Base-by-base conservation (phyloP, 1,139 yeast genomes). In the Pichiaceae sp. region DNA sequence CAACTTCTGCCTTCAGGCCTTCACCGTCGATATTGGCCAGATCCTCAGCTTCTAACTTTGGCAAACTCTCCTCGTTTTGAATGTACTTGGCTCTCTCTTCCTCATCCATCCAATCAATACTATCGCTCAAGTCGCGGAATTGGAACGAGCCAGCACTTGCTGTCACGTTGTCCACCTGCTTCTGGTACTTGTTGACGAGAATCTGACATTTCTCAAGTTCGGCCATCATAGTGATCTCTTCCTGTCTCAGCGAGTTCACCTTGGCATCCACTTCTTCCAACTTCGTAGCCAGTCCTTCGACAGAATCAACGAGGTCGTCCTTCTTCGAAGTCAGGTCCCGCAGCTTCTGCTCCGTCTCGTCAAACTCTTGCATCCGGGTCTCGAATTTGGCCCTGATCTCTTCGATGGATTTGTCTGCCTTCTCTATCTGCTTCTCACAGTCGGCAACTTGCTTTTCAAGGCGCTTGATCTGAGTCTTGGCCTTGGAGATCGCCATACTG, bases 191-290 rank as follows among this genome's bases (percentile, higher is more conserved):
- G n/a, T 20, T 19, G 8, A 33, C 26, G 9, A 20, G n/a, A 15
- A 15, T 9, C 25, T 33, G 24, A 16, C 12, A 66, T 49, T 78
- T 79, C 41, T 83, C 93, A 37, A 82, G 60, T 42, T 74, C 72
- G 47, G 78, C 78, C 31, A 68, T 70, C 19, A 82, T 57, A 48
- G 83, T 93, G 35, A 84, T 70, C 52, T 83, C 91, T 18, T 67
- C 64, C n/a, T 86, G 78, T 48, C 75, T 36, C 3, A 34, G 33
- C n/a, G 29, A 29, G 15, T 33, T 23, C 7, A 24, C 18, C 21
- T 37, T 34, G 6, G 33, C 17, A 18, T 40, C 34, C 3, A 19
- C 66, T 47, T 77, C 77, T 42, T 83, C 94, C 38, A 83, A 59
- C 42, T 74, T 72, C 47, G 78, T 79, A 31, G 68, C 70, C 19